Conservation (phyloP, 805 yeast genomes). For the Candida tammaniensis region DNA sequence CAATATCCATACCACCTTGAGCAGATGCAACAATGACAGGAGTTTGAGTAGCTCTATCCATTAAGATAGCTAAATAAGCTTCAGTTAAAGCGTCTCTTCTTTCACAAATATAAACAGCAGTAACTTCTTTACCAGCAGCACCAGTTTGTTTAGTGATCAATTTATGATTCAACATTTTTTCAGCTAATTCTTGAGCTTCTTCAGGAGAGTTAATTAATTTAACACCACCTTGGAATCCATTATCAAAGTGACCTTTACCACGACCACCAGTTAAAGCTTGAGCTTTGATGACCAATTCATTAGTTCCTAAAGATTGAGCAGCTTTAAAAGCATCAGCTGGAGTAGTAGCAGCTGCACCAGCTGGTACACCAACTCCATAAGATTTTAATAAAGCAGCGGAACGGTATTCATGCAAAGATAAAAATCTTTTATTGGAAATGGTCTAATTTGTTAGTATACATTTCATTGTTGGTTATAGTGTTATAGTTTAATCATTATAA, state of each 20-base stretch:
- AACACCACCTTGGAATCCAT: slow-evolving; percentile 96
- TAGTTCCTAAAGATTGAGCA: slow-evolving; percentile 72
- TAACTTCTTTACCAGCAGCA: slow-evolving; percentile 92
- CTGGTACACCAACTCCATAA: slow-evolving; percentile 89
- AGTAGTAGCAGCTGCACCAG: slow-evolving; percentile 86
- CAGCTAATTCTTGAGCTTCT: slow-evolving; percentile 83
- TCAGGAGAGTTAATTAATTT: slow-evolving; percentile 80
- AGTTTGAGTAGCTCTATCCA: slow-evolving; percentile 88
- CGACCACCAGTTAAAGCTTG: slow-evolving; percentile 99
- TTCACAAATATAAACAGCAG: slow-evolving; percentile 94
- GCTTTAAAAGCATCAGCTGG: slow-evolving; percentile 83
- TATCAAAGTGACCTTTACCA: slow-evolving; percentile 97
- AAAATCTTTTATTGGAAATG: slow-evolving; percentile 53
- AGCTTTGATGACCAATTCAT: slow-evolving; percentile 92
- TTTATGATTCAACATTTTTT: slow-evolving; percentile 87
- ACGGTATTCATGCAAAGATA: slow-evolving; percentile 94
- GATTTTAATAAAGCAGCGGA: slow-evolving; percentile 81
- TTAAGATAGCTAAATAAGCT: slow-evolving; percentile 89
- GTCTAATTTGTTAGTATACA: slow-evolving; percentile 17
- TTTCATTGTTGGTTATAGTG: no score
- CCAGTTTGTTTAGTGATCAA: slow-evolving; percentile 98
- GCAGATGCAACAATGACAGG: slow-evolving; percentile 95
- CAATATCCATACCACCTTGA: slow-evolving; percentile 99
- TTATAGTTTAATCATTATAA: no score
- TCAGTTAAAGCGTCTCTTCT: slow-evolving; percentile 92